Evolutionary conservation across 106 monocot species (phyloP), one percentile per base, ranked within the genome.

Genomic region (Amphibolis antarctica): DNA sequence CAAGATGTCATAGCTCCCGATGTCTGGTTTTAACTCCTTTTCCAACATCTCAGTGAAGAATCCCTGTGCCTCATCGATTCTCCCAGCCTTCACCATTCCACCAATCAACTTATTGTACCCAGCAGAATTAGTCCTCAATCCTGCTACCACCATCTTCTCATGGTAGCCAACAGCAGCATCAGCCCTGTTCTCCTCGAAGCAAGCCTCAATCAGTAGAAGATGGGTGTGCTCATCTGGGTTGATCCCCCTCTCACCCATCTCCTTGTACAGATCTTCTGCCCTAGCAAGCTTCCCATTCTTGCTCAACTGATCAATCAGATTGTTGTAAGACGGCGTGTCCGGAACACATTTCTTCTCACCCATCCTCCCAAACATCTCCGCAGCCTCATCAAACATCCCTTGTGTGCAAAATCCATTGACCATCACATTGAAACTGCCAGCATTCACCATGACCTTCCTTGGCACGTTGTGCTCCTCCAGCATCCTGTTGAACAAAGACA

Each of bases 351-450:
- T 84, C 82, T 74, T 86, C 76, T 90, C 90, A 12, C 72, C 72
- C 89, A 90, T 87, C 62, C 53, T 70, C 55, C 77, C 59, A 60
- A 96, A 96, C 4, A 86, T 59, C 10, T 55, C 60, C 44, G 90
- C 76, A 0, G 89, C 96, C 46, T 96, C 90, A 11, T 76, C 73
- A 57, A 96, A 90, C 63, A 60, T 80, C 42, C 71, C 67, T 0
- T 69, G 76, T 0, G 63, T 61, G 46, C 96, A 90, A 29, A 76
- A 90, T 0, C 79, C 90, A 75, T 96, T 84, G 9, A 84, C 82
- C 83, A 90, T 82, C 59, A 89, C 96, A 74, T 90, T 96, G 64
- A 96, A 96, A 51, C 71, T 86, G 42, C 96, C 90, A n/a, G 90
- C 57, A 59, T 96, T 87, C 62, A 90, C 86, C 0, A 66, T 59